Base-by-base conservation (phyloP, 169 alveolate genomes). In the Plasmodium yoelii region DNA sequence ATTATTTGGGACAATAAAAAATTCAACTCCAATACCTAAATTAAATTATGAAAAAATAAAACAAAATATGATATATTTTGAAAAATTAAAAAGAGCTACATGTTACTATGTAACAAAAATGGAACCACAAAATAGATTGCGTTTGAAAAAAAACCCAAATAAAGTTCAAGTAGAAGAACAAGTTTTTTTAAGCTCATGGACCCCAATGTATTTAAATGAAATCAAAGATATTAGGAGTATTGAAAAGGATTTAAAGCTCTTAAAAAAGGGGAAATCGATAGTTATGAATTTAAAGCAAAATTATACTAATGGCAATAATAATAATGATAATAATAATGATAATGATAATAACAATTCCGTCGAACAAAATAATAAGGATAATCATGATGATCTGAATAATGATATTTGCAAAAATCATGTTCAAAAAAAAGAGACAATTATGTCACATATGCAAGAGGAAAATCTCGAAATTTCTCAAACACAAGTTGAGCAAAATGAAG, bases 171-270 rank as follows among this genome's bases (percentile, higher is more conserved):
- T 64, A 63, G 91, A 80, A 71, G 96, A 92, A 68, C 92, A 73
- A 28, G 82, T 92, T n/a, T 95, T 95, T 56, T 69, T 95, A 69
- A 65, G 89, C 22, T 93, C 94, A 2, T 95, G 96, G 96, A 90
- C 89, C 39, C 97, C 97, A 46, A 69, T 94, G 15, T 74, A 91
- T 67, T 91, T 95, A 56, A 86, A 93, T 49, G 96, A 95, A 67
- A 91, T 95, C 9, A 49, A 75, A 42, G 96, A 93, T 57, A 68
- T 93, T 26, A 87, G 84, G 34, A 90, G 92, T 5, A 87, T 95
- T 39, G 95, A 93, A 84, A 88, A 59, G 61, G 95, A 92, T 28
- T 70, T 88, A 34, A 88, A 80, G 49, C 73, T 68, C n/a, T 88
- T 89, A 57, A 75, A 64, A 49, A 75, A 75, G 6, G 88, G 92